A percentile compares a stretch with the other conserved stretches of the same genome.
phyloP scores from a whole-genome alignment of 2,329 filamentous ascomycete species.

The Mollisiaceae sp. region DNA sequence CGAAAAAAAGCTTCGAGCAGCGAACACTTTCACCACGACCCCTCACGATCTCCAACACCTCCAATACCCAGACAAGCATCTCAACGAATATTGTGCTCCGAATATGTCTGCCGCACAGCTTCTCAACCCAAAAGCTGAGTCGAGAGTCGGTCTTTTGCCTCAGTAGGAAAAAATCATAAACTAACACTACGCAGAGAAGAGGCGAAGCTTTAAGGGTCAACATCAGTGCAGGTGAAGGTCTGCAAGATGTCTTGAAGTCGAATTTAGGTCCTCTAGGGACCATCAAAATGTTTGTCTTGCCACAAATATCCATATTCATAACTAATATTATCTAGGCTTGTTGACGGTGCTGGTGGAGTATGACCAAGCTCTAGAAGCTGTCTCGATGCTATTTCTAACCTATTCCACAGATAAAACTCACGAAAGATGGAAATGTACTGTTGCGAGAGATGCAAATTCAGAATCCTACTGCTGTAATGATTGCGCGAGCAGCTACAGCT shows the following conservation, averaged over 20 bases:
- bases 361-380: slow-evolving; percentile 37
- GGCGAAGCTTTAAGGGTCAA: slow-evolving; percentile 97
- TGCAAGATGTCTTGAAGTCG: slow-evolving; percentile 92
- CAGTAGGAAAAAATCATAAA: slow-evolving; percentile 35
- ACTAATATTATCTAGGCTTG: slow-evolving; percentile 55
- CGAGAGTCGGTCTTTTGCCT: slow-evolving; percentile 69
- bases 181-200: slow-evolving; percentile 69
- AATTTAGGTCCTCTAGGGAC: slow-evolving; percentile 94
- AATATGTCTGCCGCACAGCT: slow-evolving; percentile 96
- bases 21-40: slow-evolving; percentile 22
- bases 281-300: slow-evolving; percentile 80
- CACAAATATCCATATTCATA: slow-evolving; percentile 8
- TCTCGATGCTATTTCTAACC: slow-evolving; percentile 30
- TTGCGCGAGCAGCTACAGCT: slow-evolving; percentile 84
- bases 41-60: slow-evolving; percentile 15
- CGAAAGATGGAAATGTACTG: slow-evolving; percentile 95
- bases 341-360: slow-evolving; percentile 73
- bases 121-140: slow-evolving; percentile 98
- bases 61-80: slow-evolving; percentile 20
- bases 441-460: slow-evolving; percentile 89
- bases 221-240: slow-evolving; percentile 93
- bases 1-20: slow-evolving; percentile 34
- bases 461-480: slow-evolving; percentile 94
- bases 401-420: slow-evolving; percentile 83
- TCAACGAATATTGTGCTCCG: slow-evolving; percentile 26